Evolutionary conservation across 768 basidiomycete genomes (phyloP), one percentile per base, ranked within the genome.

Genomic region (Kwoniella botswanensis): DNA sequence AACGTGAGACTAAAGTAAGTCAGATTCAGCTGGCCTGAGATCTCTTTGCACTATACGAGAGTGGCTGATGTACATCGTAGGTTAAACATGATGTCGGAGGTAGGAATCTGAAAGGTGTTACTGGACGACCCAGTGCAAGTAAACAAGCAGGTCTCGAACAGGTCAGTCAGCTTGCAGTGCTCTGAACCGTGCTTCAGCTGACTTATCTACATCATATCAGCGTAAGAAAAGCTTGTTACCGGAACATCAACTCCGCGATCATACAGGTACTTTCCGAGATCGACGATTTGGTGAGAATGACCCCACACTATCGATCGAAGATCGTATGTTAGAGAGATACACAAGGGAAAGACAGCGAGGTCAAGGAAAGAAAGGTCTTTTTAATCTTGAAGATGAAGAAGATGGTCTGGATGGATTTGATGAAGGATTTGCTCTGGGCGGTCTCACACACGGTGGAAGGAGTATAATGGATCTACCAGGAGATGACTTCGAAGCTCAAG

Each of bases 251-350:
- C 88, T 91, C 61, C 91, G 89, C 74, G 90, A 88, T 59, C 91
- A 90, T 73, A 89, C 91, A 11, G 95, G 94, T 5, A 93, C 94
- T 5, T 90, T 99, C 68, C 85, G 95, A 67, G 97, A 99, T 84
- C 88, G 93, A 63, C 91, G 97, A 21, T 98, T 98, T 80, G 97
- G 97, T 85, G 97, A 99, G 88, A 90, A 93, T 80, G 90, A 98
- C 72, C 90, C 94, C 1, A 88, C 90, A 11, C 90, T 98, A 88
- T 90, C 92, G n/a, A 86, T 94, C 42, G 97, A 99, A 82, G 96
- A 98, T 74, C 91, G 94, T 71, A 98, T 98, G 91, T 87, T 98
- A 46, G 94, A 96, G 83, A 91, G 97, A 41, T 98, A 98, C 82
- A 98, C 95, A 11, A 88, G 88, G 74, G 95, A 98, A 84, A 86